Evolutionary conservation across 139 green algal genomes (phyloP), one percentile per base, ranked within the genome.

Genomic region (Picochlorum sp.): DNA sequence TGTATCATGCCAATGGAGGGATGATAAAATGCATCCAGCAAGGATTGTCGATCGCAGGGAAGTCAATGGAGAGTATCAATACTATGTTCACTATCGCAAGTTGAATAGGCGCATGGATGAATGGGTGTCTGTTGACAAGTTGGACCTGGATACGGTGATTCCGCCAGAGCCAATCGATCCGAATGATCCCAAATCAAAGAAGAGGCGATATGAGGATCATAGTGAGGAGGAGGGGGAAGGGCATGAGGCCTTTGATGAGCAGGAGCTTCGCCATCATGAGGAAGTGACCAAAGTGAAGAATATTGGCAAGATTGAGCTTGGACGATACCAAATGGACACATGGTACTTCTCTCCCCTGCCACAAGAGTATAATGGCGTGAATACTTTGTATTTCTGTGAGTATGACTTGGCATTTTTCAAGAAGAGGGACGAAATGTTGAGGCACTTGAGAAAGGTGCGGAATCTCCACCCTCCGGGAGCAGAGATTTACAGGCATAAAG

Each of bases 211-310:
- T 5, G 89, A 90, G 59, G 88, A 92, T 45, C 74, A 96, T 58
- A 74, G 72, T 24, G 82, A 87, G 52, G 82, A 88, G 49, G 81
- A 95, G 61, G 71, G 66, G 7, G 71, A 78, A 59, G 65, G 66
- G 8, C 90, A 98, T 68, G 86, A 80, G 18, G 86, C 95, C 49
- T 97, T 97, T 80, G 92, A 98, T 73, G 72, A 81, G 6, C 82
- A 84, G 28, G 71, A 73, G 60, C 77, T 97, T 49, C 59, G 81
- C 1, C 91, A 99, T 75, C 93, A 99, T 76, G 93, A 98, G 80
- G 93, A 99, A 85, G 96, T 95, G 74, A 98, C 93, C 45, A 99
- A 98, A 82, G 83, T 96, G 15, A 96, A 97, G 73, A 98, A 97
- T 77, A 89, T 98, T 54, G 83, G 92, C 45, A 66, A 44, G 21